phyloP scores from a whole-genome alignment of 2,329 filamentous ascomycete genomes.

The Neofusicoccum cordaticola region DNA sequence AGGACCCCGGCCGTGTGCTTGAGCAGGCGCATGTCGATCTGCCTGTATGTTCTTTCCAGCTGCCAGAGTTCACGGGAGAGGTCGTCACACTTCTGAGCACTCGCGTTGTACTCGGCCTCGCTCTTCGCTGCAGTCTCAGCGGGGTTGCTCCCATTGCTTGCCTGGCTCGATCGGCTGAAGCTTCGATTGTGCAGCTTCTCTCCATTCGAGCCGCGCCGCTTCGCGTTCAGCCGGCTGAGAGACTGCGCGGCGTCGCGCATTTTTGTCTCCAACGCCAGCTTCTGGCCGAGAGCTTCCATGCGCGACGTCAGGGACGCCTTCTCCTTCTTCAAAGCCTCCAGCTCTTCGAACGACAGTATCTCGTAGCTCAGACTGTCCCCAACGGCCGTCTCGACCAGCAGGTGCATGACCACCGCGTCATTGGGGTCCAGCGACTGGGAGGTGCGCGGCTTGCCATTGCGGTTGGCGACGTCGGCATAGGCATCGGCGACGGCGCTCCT shows the following conservation, averaged over 20 bases:
- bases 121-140: slow-evolving; percentile 50
- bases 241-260: slow-evolving; percentile 90
- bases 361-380: slow-evolving; percentile 82
- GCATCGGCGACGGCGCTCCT: slow-evolving; percentile 28
- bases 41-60: slow-evolving; percentile 72
- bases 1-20: slow-evolving; percentile 91
- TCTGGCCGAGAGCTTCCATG: slow-evolving; percentile 78
- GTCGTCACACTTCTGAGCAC: slow-evolving; percentile 80
- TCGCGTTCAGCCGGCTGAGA: slow-evolving; percentile 73
- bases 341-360: slow-evolving; percentile 85
- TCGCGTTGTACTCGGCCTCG: slow-evolving; percentile 70
- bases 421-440: slow-evolving; percentile 35
- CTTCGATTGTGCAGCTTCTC: slow-evolving; percentile 47
- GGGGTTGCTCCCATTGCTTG: slow-evolving; percentile 40
- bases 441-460: slow-evolving; percentile 28
- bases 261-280: slow-evolving; percentile 85
- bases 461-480: slow-evolving; percentile 26
- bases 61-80: slow-evolving; percentile 76
- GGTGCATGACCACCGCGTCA: slow-evolving; percentile 75
- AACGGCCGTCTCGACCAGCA: slow-evolving; percentile 90
- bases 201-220: slow-evolving; percentile 38
- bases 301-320: slow-evolving; percentile 67
- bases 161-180: slow-evolving; percentile 45
- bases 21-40: slow-evolving; percentile 69
- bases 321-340: slow-evolving; percentile 89